These are phyloP conservation scores for Xerocomellus chrysenteron DNA, from an alignment of 768 basidiomycete species.

Conservation along the genomic window DNA sequence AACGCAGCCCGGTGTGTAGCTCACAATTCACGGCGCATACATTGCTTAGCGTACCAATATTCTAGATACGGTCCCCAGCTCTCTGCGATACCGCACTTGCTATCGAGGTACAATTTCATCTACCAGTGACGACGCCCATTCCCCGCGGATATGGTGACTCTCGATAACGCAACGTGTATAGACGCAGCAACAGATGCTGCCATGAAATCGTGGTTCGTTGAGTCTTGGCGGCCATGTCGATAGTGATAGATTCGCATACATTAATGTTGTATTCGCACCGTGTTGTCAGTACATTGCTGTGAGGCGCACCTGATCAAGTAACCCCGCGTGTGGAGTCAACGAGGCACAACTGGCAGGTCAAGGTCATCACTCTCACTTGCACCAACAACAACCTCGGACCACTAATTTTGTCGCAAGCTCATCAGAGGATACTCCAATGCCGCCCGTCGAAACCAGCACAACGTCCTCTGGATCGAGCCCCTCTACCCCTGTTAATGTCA, in stretches of 20 bases:
- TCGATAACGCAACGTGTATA: not conserved
- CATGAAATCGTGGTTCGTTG: not conserved
- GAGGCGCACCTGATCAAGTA: slow-evolving; percentile 16
- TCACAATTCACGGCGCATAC: not conserved
- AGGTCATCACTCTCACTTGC: not conserved
- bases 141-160: not conserved
- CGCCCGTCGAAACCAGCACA: slow-evolving; percentile 20
- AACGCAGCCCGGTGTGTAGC: slow-evolving; percentile 78
- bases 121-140: slow-evolving; percentile 49
- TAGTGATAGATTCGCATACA: slow-evolving; percentile 4
- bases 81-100: slow-evolving; percentile 88
- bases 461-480: slow-evolving; percentile 27
- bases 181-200: too few species aligned
- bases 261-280: slow-evolving; percentile 10
- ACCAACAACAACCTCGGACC: not conserved
- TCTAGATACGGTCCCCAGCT: slow-evolving; percentile 86
- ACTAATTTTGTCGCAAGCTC: not conserved
- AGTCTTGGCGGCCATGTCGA: not conserved
- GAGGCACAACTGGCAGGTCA: slow-evolving; percentile 19
- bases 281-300: not conserved
- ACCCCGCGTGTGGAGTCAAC: slow-evolving; percentile 15
- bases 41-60: not conserved
- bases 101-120: slow-evolving; percentile 85
- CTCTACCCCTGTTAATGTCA: slow-evolving; percentile 58
- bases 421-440: slow-evolving; percentile 9